These are phyloP conservation scores for Pleurotus djamor DNA, from an alignment of 768 basidiomycete genomes.

Conservation along the genomic window DNA sequence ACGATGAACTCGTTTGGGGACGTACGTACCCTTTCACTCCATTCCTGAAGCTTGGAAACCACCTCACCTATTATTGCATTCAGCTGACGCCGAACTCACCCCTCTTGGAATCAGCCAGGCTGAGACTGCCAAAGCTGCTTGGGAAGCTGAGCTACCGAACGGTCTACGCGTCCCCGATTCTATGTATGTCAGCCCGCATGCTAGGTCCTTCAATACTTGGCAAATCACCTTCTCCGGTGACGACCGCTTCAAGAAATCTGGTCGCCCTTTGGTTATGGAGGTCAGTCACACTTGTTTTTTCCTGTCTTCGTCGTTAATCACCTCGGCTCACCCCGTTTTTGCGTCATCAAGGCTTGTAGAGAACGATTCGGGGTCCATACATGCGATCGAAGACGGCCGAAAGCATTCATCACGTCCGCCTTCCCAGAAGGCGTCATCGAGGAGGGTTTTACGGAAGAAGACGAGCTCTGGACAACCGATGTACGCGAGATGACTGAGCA, in stretches of 20 bases:
- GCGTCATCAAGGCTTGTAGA: constrained; percentile 49
- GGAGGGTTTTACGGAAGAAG: constrained; percentile 56
- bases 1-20: constrained; percentile 46
- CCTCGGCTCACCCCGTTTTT: not conserved
- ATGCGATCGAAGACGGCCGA: constrained; percentile 60
- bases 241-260: constrained; percentile 20
- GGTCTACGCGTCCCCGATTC: constrained; percentile 51
- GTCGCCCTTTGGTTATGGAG: constrained; percentile 48
- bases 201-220: constrained; percentile 58
- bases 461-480: constrained; percentile 56
- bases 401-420: constrained; percentile 40
- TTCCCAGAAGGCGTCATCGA: constrained; percentile 60
- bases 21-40: constrained; percentile 41
- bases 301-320: not conserved
- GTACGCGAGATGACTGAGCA: constrained; percentile 51
- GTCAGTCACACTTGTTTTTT: constrained; percentile 23
- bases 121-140: constrained; percentile 33
- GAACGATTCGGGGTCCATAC: constrained; percentile 70
- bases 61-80: not conserved
- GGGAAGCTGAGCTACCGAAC: constrained; percentile 42
- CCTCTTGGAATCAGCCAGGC: constrained; percentile 58
- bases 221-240: constrained; percentile 47
- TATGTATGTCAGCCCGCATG: constrained; percentile 63
- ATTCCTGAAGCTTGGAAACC: not conserved
- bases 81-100: constrained; percentile 70